A percentile compares a stretch with the other conserved stretches of the same genome.
Evolutionary conservation across 2,329 filamentous ascomycete genomes (phyloP).

Genomic region (Pseudogymnoascus verrucosus): DNA sequence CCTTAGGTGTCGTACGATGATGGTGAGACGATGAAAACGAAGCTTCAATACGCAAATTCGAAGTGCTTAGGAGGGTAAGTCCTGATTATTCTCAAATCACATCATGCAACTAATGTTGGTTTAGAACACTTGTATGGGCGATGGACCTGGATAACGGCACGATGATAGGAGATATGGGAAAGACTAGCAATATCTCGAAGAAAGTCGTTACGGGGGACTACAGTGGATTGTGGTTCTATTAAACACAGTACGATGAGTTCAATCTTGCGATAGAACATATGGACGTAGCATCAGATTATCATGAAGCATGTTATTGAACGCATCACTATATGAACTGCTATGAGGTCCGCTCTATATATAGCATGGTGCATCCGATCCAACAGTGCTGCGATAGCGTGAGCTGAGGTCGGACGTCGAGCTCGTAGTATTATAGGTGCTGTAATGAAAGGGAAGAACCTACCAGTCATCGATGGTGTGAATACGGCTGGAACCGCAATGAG

Average conservation of each 20-base stretch:
- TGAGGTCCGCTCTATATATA: too few relatives aligned
- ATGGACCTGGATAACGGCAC: conserved; percentile 12
- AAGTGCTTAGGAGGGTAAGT: conserved; percentile 17
- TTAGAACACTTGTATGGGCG: conserved; percentile 19
- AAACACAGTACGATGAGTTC: too few relatives aligned
- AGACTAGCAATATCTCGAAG: too few relatives aligned
- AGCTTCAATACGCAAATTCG: conserved; percentile 14
- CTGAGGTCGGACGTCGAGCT: too few relatives aligned
- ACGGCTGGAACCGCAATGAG: conserved; percentile 59
- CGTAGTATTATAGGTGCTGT: conserved; percentile 53
- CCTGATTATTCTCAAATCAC: background rate
- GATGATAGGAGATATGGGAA: background rate
- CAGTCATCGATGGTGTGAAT: conserved; percentile 62
- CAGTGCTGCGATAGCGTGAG: too few relatives aligned
- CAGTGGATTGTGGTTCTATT: too few relatives aligned
- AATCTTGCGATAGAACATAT: too few relatives aligned
- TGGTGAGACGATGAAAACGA: conserved; percentile 16
- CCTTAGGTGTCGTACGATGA: conserved; percentile 26
- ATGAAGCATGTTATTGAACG: too few relatives aligned
- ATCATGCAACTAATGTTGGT: background rate
- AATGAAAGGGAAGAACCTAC: conserved; percentile 51
- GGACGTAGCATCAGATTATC: too few relatives aligned
- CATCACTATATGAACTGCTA: too few relatives aligned
- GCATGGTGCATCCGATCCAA: too few relatives aligned
- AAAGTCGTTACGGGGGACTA: too few relatives aligned